Evolutionary conservation across 2,329 filamentous ascomycete species (phyloP), one percentile per base, ranked within the genome.

Genomic region (Rutstroemia sp.): DNA sequence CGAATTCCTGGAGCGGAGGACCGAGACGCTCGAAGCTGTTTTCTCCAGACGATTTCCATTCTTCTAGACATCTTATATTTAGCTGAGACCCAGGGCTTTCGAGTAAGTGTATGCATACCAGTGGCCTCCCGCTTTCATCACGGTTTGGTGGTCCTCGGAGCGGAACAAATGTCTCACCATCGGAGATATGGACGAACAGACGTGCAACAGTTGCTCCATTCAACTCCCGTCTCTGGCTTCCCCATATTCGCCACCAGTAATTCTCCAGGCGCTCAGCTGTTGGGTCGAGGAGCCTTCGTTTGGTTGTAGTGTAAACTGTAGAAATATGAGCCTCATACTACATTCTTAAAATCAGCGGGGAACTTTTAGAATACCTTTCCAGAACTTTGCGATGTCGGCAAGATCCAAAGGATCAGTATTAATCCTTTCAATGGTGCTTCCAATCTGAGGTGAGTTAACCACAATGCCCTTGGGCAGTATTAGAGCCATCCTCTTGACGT

Each of bases 241-340:
- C 81, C 76, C 80, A 81, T 54, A 85, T 79, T 64, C 84, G 81
- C 78, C 81, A 84, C 82, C 82, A 86, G 62, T 84, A 83, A 63
- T 84, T 81, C 65, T 85, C 82, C 19, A 84, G 70, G 17, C 82
- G 79, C 57, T 78, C 78, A 27, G 81, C 80, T 3, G 80, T 84
- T n/a, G 82, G 82, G 62, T 85, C 81, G 58, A 77, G 74, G 34
- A 84, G 74, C 61, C 76, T 76, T 63, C 79, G 78, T 60, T 79
- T 78, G 16, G 80, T 84, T 30, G 76, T 81, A 10, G 81, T 82
- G 63, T 84, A 85, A 5, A 82, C 82, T 84, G 59, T 57, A 19
- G 36, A 54, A 48, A 40, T 12, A 60, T 63, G 44, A 64, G 57
- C 50, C 61, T 48, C 38, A 64, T 48, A 23, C 44, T 34, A 39